Conservation (phyloP, 805 yeast genomes). For the Candida morakotiae region DNA sequence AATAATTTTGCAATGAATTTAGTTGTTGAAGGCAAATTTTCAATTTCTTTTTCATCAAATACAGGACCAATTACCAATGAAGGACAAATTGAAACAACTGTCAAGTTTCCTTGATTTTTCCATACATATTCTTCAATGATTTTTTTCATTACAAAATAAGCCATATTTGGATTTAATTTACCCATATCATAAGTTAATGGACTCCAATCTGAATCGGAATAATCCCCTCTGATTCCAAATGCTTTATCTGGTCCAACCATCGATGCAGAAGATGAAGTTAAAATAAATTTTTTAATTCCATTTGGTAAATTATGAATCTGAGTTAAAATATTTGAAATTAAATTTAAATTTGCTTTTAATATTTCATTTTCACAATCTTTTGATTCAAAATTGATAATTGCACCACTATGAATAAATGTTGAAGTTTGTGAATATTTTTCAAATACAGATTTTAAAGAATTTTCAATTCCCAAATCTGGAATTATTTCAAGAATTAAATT, state of each 20-base stretch:
- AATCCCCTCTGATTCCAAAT: conserved; percentile 26
- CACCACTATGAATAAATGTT: conserved; percentile 56
- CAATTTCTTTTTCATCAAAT: conserved; percentile 25
- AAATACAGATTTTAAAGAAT: conserved; percentile 43
- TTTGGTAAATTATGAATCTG: conserved; percentile 44
- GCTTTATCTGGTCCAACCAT: conserved; percentile 14
- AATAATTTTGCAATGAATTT: conserved; percentile 34
- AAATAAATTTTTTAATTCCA: conserved; percentile 38
- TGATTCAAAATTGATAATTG: conserved; percentile 47
- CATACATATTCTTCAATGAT: conserved; percentile 26
- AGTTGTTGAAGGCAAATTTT: conserved; percentile 15
- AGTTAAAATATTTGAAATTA: conserved; percentile 46
- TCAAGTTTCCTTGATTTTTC: conserved; percentile 20
- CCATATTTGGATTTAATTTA: conserved; percentile 5
- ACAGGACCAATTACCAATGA: conserved; percentile 23
- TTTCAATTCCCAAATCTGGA: conserved; percentile 37
- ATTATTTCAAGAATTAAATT: conserved; percentile 42
- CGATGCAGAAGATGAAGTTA: conserved; percentile 53
- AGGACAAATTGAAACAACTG: conserved; percentile 17
- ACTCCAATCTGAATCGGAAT: conserved; percentile 33
- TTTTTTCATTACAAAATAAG: conserved; percentile 20
- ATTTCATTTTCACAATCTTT: conserved; percentile 46
- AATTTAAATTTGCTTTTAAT: conserved; percentile 52
- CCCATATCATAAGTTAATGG: conserved; percentile 29
- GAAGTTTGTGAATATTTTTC: conserved; percentile 45